Evolutionary conservation across 306 rosid genomes (phyloP).

Genomic region (Trichosanthes cucumerina): DNA sequence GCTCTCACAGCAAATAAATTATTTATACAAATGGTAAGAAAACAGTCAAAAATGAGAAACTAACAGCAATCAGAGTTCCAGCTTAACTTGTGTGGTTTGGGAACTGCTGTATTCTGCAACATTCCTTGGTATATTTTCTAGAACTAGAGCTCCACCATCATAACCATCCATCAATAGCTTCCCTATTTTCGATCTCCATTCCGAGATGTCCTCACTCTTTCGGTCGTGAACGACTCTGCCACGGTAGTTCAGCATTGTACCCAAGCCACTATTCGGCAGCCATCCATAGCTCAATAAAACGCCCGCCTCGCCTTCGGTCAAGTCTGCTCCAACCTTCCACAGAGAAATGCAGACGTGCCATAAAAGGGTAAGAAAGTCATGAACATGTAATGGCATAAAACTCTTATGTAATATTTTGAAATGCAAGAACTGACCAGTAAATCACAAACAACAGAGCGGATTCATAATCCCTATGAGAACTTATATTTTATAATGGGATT

Average conservation of each 20-base stretch:
- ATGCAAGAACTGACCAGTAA: not conserved
- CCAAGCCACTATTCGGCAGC: constrained; percentile 67
- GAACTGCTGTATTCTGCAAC: constrained; percentile 25
- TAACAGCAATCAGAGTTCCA: constrained; percentile 18
- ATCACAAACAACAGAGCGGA: not conserved
- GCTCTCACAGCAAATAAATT: not conserved
- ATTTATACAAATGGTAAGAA: not conserved
- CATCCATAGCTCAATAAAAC: constrained; percentile 76
- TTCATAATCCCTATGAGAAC: not conserved
- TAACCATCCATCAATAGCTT: constrained; percentile 64
- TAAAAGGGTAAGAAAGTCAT: not conserved
- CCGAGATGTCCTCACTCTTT: constrained; percentile 44
- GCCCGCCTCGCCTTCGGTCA: constrained; percentile 62
- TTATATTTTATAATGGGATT: not conserved
- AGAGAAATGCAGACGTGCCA: not conserved
- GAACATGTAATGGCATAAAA: not conserved
- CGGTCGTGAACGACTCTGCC: constrained; percentile 85
- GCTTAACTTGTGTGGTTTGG: constrained; percentile 24
- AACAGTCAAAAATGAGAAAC: not conserved
- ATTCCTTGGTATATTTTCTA: constrained; percentile 32
- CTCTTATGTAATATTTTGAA: not conserved
- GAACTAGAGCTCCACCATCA: constrained; percentile 43
- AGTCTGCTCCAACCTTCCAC: constrained; percentile 41
- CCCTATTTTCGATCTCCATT: constrained; percentile 82
- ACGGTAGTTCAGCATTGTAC: constrained; percentile 77